These are phyloP conservation scores for Acacia concinna DNA, from an alignment of 331 rosid species.

Conservation along the genomic window DNA sequence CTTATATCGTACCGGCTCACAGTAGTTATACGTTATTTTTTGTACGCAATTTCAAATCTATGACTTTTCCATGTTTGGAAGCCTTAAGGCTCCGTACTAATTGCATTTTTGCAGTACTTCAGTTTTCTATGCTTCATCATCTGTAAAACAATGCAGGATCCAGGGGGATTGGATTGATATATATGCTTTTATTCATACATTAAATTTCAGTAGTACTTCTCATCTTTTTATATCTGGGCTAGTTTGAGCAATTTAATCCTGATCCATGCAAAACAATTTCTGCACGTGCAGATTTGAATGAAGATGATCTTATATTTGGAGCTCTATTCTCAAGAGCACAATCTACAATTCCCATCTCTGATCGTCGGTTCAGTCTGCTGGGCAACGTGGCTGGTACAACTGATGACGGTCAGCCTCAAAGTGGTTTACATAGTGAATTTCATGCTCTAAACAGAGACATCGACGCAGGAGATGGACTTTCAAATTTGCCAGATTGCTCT, in stretches of 20 bases:
- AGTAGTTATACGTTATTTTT: not conserved
- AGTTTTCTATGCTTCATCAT: not conserved
- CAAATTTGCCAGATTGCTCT: slow-evolving; percentile 44
- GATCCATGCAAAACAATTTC: slow-evolving; percentile 6
- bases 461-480: slow-evolving; percentile 30
- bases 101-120: not conserved
- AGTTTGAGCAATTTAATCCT: slow-evolving; percentile 2
- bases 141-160: not conserved
- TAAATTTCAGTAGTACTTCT: not conserved
- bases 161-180: not conserved
- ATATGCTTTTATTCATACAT: not conserved
- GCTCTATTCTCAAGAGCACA: slow-evolving; percentile 41
- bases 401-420: slow-evolving; percentile 28
- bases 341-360: slow-evolving; percentile 42
- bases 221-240: not conserved
- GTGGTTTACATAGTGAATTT: slow-evolving; percentile 38
- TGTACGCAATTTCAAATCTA: not conserved
- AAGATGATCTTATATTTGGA: slow-evolving; percentile 45
- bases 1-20: not conserved
- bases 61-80: not conserved
- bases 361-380: slow-evolving; percentile 32
- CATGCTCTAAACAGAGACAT: slow-evolving; percentile 30
- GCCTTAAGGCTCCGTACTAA: not conserved
- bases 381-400: slow-evolving; percentile 41
- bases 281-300: slow-evolving; percentile 50